Evolutionary conservation across 176 grass and related monocot species (phyloP).

Genomic region (Bolboschoenus planiculmis): DNA sequence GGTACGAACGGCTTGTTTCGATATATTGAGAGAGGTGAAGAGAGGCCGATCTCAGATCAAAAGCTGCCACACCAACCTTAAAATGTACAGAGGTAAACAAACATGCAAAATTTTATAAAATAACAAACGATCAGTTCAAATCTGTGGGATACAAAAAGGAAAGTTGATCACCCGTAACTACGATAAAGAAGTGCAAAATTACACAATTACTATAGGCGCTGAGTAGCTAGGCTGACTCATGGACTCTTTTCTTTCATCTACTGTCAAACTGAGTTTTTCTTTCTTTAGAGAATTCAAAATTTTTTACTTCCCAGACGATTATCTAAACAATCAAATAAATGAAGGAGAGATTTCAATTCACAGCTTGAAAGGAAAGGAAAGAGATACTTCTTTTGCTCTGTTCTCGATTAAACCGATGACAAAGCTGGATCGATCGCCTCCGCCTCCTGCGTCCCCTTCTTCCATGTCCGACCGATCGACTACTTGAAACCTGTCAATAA

Average conservation of each 20-base stretch:
- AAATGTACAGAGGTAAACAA: constrained; percentile 7
- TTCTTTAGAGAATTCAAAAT: no score
- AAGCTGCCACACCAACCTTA: constrained; percentile 80
- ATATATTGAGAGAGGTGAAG: constrained; percentile 93
- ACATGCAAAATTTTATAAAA: not conserved
- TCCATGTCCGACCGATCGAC: not conserved
- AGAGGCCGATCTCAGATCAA: constrained; percentile 84
- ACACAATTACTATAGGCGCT: not conserved
- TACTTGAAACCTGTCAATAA: not conserved
- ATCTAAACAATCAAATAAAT: no score
- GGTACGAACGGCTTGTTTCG: constrained; percentile 87
- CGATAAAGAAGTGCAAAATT: not conserved
- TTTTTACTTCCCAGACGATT: not conserved
- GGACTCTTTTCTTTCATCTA: not conserved
- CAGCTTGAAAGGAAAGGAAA: constrained; percentile 1
- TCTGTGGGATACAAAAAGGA: not conserved
- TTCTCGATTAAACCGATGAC: constrained; percentile 84
- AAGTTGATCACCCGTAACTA: not conserved
- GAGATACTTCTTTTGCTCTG: constrained; percentile 68
- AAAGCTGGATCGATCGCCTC: constrained; percentile 60
- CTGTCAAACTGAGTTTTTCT: not conserved
- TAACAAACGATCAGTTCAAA: not conserved
- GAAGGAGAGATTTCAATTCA: constrained; percentile 12
- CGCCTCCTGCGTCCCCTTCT: constrained; percentile 6
- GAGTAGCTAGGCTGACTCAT: not conserved